Base-by-base conservation (phyloP, 352 stramenopile species). In the Globisporangium echinulatum region DNA sequence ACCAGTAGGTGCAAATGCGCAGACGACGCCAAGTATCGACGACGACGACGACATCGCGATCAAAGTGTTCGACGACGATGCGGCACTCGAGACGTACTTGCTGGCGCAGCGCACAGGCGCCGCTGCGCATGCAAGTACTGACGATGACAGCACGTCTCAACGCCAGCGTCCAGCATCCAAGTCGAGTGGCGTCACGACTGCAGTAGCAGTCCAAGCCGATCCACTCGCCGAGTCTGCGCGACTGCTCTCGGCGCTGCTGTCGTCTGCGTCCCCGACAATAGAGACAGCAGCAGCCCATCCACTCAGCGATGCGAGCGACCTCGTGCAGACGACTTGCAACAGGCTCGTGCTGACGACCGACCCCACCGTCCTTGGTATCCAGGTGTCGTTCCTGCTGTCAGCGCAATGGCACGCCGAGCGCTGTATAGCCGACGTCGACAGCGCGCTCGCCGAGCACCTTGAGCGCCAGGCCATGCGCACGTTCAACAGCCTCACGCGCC, bases 401-500 rank as follows among this genome's bases (percentile, higher is more conserved):
- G 46, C 59, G 13, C 73, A 82, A 56, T 58, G 72, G 37, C 59
- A 58, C 15, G 46, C 52, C 2, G 50, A 58, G 43, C n/a, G 25
- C 0, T 49, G 25, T 36, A 63, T 78, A 6, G 14, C 61, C 25
- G 44, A 66, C n/a, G 17, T 38, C 8, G 62, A 61, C 33, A 25
- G 51, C 10, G 9, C 44, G 10, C 15, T 56, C 4, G 62, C 48
- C 47, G 46, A 36, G 10, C 49, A 53, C 9, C 66, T 74, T 33
- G 62, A 60, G 53, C 63, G 67, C 15, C 57, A 64, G 14, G 38
- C 76, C 4, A 53, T 62, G 38, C 47, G 59, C 5, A 58, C 67
- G 17, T 67, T 78, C 46, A 82, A 82, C 55, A 67, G 64, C 8
- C 69, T 82, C 15, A 72, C 69, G 9, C 71, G 25, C 25, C 25